phyloP scores from a whole-genome alignment of 257 asterid genomes.

The Fraxinus anomala region DNA sequence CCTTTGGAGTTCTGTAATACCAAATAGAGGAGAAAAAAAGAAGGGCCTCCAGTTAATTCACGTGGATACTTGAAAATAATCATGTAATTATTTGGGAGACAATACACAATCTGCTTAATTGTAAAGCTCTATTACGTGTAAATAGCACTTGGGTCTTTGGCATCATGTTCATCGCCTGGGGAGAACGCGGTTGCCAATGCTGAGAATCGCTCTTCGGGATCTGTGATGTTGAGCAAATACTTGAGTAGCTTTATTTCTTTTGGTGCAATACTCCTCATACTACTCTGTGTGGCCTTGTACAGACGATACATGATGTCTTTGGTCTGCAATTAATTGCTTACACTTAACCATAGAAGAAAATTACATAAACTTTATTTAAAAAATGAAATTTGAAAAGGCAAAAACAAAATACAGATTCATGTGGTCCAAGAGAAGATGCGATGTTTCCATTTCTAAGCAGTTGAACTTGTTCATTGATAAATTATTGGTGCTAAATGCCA shows the following conservation, averaged over 20 bases:
- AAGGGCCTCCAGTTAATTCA: not conserved
- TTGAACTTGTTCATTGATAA: too few relatives aligned
- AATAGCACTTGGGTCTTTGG: slow-evolving; percentile 68
- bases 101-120: slow-evolving; percentile 5
- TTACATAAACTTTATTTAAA: not conserved
- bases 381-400: not conserved
- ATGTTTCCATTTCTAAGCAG: not conserved
- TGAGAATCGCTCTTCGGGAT: slow-evolving; percentile 94
- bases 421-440: too few relatives aligned
- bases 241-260: slow-evolving; percentile 86
- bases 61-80: not conserved
- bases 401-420: not conserved
- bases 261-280: slow-evolving; percentile 79
- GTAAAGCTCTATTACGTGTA: slow-evolving; percentile 58
- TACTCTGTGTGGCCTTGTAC: slow-evolving; percentile 82
- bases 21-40: not conserved
- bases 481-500: not conserved
- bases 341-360: slow-evolving; percentile 2
- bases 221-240: slow-evolving; percentile 75
- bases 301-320: slow-evolving; percentile 85
- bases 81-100: too few relatives aligned
- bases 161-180: slow-evolving; percentile 72
- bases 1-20: slow-evolving; percentile 75
- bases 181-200: slow-evolving; percentile 90
- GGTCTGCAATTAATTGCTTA: slow-evolving; percentile 48